Evolutionary conservation across 192 early-diverging fungal genomes (phyloP).

Genomic region (Coemansia sp.): DNA sequence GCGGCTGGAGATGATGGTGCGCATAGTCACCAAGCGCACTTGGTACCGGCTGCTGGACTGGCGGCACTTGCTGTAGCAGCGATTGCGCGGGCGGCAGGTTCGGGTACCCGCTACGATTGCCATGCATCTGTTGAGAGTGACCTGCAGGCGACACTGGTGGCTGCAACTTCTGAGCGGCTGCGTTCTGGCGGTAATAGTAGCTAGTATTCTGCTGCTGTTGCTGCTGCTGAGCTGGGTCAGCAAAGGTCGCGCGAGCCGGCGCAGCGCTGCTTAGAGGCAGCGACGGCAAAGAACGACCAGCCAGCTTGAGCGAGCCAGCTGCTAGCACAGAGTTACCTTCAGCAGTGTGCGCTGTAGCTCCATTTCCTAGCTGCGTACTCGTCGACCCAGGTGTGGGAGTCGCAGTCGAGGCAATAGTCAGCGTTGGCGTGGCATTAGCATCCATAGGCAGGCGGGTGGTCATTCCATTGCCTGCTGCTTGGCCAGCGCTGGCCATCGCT

Average conservation of each 20-base stretch:
- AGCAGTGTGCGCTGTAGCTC: conserved; percentile 24
- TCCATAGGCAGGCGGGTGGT: conserved; percentile 33
- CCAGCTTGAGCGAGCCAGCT: conserved; percentile 25
- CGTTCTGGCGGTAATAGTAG: conserved; percentile 6
- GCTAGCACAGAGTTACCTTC: conserved; percentile 17
- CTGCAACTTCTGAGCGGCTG: conserved; percentile 4
- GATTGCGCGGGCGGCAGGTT: conserved; percentile 46
- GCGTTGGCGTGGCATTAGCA: conserved; percentile 36
- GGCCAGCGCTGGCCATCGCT: background rate
- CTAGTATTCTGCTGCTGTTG: conserved; percentile 17
- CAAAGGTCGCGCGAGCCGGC: conserved; percentile 20
- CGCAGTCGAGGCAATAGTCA: conserved; percentile 44
- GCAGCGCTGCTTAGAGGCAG: conserved; percentile 24
- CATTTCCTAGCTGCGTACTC: conserved; percentile 23
- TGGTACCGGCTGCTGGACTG: conserved; percentile 9
- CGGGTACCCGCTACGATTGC: conserved; percentile 14
- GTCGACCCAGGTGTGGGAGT: conserved; percentile 49
- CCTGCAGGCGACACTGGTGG: conserved; percentile 18
- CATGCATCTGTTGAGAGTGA: conserved; percentile 11
- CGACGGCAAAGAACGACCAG: conserved; percentile 43
- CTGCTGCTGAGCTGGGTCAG: conserved; percentile 16
- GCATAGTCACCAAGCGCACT: conserved; percentile 8
- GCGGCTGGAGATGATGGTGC: conserved; percentile 4
- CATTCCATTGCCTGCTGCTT: background rate
- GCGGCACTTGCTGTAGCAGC: conserved; percentile 44